Conservation (phyloP, 1,139 yeast genomes). For the Diutina neorugosa region DNA sequence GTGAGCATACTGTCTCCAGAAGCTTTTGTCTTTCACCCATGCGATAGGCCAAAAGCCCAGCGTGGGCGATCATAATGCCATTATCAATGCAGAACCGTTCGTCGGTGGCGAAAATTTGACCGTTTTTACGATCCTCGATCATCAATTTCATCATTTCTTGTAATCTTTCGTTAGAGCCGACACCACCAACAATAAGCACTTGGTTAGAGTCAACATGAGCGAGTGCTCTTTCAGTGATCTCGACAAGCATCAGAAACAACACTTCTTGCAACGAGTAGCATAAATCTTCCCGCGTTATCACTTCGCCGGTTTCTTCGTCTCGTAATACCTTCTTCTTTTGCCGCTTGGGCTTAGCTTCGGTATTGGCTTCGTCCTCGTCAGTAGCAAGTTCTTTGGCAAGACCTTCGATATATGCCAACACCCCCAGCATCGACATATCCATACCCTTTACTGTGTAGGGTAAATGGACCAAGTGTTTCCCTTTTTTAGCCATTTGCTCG, state of each 20-base stretch:
- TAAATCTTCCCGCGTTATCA: slow-evolving; percentile 70
- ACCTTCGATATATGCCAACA: slow-evolving; percentile 70
- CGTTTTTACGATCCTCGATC: slow-evolving; percentile 77
- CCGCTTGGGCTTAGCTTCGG: slow-evolving; percentile 30
- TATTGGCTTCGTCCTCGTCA: slow-evolving; percentile 6
- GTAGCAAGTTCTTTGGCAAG: slow-evolving; percentile 58
- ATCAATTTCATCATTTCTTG: slow-evolving; percentile 94
- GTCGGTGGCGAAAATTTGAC: slow-evolving; percentile 85
- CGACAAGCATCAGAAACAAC: slow-evolving; percentile 90
- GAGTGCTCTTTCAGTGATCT: slow-evolving; percentile 96
- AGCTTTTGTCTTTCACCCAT: slow-evolving; percentile 60
- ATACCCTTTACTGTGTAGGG: slow-evolving; percentile 98
- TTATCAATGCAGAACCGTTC: slow-evolving; percentile 95
- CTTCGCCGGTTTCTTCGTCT: slow-evolving; percentile 39
- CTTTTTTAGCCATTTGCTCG: slow-evolving; percentile 80
- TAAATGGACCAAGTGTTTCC: slow-evolving; percentile 56
- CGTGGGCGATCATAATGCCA: slow-evolving; percentile 98
- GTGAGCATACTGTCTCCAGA: slow-evolving; percentile 76
- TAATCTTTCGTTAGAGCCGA: slow-evolving; percentile 82
- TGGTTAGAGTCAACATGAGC: slow-evolving; percentile 89
- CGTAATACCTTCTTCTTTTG: slow-evolving; percentile 12
- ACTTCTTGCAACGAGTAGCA: slow-evolving; percentile 92
- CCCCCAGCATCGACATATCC: slow-evolving; percentile 97
- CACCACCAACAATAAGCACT: slow-evolving; percentile 95
- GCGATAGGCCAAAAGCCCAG: slow-evolving; percentile 79